Base-by-base conservation (phyloP, 805 yeast species). In the Geotrichum ghanense region DNA sequence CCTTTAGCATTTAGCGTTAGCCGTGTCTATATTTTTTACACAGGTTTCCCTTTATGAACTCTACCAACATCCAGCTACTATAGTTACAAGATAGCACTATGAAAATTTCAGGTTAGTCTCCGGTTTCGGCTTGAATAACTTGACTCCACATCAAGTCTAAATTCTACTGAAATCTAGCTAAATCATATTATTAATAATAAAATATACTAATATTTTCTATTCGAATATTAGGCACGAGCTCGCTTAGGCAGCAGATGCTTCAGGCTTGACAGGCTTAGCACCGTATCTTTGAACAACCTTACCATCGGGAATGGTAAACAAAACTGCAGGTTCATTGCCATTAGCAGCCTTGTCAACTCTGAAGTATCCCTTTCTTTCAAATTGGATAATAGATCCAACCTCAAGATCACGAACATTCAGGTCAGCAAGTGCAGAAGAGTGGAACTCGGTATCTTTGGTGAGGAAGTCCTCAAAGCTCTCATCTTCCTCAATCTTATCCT, bases 281-380 rank as follows among this genome's bases (percentile, higher is more conserved):
- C 89, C 90, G 63, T 83, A 82, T 57, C 72, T 76, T 66, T 80
- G 80, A 40, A 79, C 83, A 46, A 81, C 66, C 70, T 89, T 90
- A 64, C 97, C 97, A 65, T 90, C 97, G 52, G 97, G 97, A 57
- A 90, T 87, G 54, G 95, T 82, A 70, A 83, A 90, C 73, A 90
- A 83, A 44, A 83, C 81, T 52, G 78, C 81, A 52, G 78, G 77
- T 56, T 77, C 70, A 48, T 80, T 83, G 49, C 74, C 77, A 26
- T 74, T 61, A 54, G 56, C 59, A 49, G 66, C 60, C 53, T 70
- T 54, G 56, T 90, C 97, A 51, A 89, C 72, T 63, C 92, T 78
- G 78, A 70, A 90, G 74, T 87, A 90, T 58, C 97, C 97, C 72
- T 90, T 90, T 74, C 97, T 84, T 71, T 90, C 97, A 56, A 90